Base-by-base conservation (phyloP, 176 grass and related monocot genomes). In the Oryza brachyantha region DNA sequence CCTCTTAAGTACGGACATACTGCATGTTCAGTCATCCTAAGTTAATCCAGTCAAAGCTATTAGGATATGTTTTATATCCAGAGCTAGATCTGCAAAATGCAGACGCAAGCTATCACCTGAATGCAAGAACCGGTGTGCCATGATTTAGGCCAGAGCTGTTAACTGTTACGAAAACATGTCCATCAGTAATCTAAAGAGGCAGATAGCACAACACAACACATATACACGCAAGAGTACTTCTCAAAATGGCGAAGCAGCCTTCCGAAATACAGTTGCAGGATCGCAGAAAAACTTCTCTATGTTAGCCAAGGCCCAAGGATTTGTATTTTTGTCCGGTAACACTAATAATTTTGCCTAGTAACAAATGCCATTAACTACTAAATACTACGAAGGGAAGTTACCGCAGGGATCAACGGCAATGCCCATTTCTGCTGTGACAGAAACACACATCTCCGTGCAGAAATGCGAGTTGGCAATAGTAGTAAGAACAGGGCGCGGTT, bases 11-110 rank as follows among this genome's bases (percentile, higher is more conserved):
- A 37, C 5, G 46, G 55, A 46, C 11, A 31, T 60, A 73, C 11
- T 26, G 36, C 79, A 83, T 58, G 79, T 78, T 41, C 50, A 31
- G 3, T 78, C 22, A 68, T 67, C 74, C 12, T 13, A 61, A 43
- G 46, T 73, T 73, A 24, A 8, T 87, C 46, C 67, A 79, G 7
- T 40, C 61, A 13, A 32, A 42, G 25, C 72, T 43, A 21, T 46
- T 28, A 50, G 0, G 61, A 12, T 61, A 86, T 26, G 45, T 22
- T 21, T 28, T 24, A 69, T 78, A 19, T n/a, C 7, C 7, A 65
- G 16, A 71, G 58, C 28, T 82, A 60, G 77, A 81, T 75, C 63
- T 17, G 24, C 41, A 29, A 16, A 41, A 52, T n/a, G 19, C 16
- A 52, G 8, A 42, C 24, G 10, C 11, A 24, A 11, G 43, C 1